Conservation (phyloP, 768 basidiomycete genomes). For the Pulveroboletus sp. region DNA sequence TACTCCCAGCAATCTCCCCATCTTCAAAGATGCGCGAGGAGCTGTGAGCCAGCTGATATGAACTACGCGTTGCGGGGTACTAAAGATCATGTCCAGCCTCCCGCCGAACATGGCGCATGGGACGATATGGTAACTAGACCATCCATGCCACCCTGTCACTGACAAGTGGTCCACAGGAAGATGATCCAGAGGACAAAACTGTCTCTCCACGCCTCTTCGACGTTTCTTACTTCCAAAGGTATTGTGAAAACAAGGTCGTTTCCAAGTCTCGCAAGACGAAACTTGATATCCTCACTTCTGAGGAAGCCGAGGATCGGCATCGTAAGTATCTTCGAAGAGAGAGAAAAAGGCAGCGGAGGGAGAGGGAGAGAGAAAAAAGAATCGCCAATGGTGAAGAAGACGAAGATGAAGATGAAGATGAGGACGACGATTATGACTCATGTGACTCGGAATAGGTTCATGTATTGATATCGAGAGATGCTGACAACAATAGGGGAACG, state of each 20-base stretch:
- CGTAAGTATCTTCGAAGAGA: slow-evolving; percentile 1
- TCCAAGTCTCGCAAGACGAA: slow-evolving; percentile 19
- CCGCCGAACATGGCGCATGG: slow-evolving; percentile 20
- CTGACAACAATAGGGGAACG: no score
- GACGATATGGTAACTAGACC: not conserved
- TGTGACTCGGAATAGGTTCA: no score
- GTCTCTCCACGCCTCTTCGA: slow-evolving; percentile 19
- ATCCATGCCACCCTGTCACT: not conserved
- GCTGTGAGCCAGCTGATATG: slow-evolving; percentile 10
- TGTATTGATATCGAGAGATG: no score
- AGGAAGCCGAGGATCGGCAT: slow-evolving; percentile 15
- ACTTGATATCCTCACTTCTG: slow-evolving; percentile 20
- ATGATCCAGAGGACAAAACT: slow-evolving; percentile 20
- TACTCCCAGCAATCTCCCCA: slow-evolving; percentile 16
- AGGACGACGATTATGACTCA: not conserved
- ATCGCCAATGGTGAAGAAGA: slow-evolving; percentile 8
- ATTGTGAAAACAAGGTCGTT: slow-evolving; percentile 21
- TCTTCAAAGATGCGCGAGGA: slow-evolving; percentile 20
- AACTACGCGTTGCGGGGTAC: not conserved
- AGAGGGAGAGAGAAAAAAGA: slow-evolving; percentile 5
- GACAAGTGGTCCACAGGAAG: slow-evolving; percentile 15
- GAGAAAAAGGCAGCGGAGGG: slow-evolving; percentile 2
- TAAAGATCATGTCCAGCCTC: slow-evolving; percentile 10
- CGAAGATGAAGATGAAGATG: slow-evolving; percentile 9
- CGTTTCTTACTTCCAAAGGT: slow-evolving; percentile 21